phyloP scores from a whole-genome alignment of 2,329 filamentous ascomycete genomes.

The Endocalyx cinctus region DNA sequence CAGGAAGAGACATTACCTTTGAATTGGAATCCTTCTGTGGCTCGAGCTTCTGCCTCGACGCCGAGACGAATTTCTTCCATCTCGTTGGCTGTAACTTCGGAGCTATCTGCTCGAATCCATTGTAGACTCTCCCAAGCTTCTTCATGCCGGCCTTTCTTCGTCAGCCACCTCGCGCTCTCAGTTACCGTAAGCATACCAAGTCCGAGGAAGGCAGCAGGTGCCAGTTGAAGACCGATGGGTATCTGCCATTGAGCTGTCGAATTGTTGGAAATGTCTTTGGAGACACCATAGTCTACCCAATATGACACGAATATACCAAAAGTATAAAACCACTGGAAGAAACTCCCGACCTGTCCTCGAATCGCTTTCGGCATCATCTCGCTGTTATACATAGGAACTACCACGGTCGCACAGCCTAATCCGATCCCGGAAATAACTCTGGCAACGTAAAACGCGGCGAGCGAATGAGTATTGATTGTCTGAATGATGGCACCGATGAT shows the following conservation, averaged over 20 bases:
- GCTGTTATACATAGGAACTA: conserved; percentile 35
- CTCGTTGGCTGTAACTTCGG: conserved; percentile 32
- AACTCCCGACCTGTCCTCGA: conserved; percentile 42
- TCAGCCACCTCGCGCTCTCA: conserved; percentile 47
- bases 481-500: conserved; percentile 39
- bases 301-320: conserved; percentile 46
- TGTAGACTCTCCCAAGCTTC: conserved; percentile 43
- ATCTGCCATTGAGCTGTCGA: conserved; percentile 49
- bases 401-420: conserved; percentile 27
- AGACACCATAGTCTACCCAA: conserved; percentile 48
- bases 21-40: conserved; percentile 37
- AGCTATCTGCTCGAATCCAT: conserved; percentile 45
- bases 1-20: conserved; percentile 14
- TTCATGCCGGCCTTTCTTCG: conserved; percentile 37
- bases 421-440: conserved; percentile 27
- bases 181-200: conserved; percentile 43
- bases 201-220: conserved; percentile 41
- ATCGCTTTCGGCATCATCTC: conserved; percentile 40
- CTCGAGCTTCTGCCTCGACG: conserved; percentile 39
- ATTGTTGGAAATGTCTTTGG: conserved; percentile 23
- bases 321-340: conserved; percentile 46
- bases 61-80: conserved; percentile 46
- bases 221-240: conserved; percentile 47
- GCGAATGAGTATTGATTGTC: conserved; percentile 36
- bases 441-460: conserved; percentile 27